Percentiles rank a stretch among this genome's conserved stretches.
Evolutionary conservation across 164 flowering plant genomes (phyloP).

Genomic region (Annona cherimola): DNA sequence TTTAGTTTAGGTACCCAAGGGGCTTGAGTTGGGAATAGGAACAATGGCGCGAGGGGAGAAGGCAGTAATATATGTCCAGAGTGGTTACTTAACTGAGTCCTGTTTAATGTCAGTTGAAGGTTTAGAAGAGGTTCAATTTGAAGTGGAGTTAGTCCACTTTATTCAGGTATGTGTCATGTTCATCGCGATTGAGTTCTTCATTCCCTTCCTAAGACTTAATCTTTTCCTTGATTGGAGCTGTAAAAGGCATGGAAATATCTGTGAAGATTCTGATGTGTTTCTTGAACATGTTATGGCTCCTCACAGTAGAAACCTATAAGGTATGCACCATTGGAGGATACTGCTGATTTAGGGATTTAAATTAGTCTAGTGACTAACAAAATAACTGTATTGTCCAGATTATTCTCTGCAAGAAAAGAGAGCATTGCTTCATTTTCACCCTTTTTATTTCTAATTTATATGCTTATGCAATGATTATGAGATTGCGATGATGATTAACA

Average conservation of each 20-base stretch:
- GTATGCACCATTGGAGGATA: neutral
- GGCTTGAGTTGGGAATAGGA: slow-evolving; percentile 97
- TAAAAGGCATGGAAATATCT: neutral
- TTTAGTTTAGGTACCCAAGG: slow-evolving; percentile 76
- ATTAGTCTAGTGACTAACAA: neutral
- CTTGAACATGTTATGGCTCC: neutral
- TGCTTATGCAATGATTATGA: no score
- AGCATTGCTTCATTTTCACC: no score
- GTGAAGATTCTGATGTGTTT: no score
- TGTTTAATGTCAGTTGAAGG: slow-evolving; percentile 52
- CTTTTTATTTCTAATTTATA: no score
- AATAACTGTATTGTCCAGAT: no score
- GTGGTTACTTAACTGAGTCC: slow-evolving; percentile 59
- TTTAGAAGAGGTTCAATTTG: slow-evolving; percentile 77
- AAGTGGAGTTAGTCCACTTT: slow-evolving; percentile 88
- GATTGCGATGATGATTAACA: neutral
- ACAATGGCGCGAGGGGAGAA: slow-evolving; percentile 85
- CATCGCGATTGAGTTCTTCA: neutral
- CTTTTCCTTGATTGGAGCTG: neutral
- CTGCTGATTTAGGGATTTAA: neutral
- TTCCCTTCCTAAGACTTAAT: neutral
- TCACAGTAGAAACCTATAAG: neutral
- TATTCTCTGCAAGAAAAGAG: no score
- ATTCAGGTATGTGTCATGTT: slow-evolving; percentile 54
- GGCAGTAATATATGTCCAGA: slow-evolving; percentile 71